Conservation (phyloP, 2,329 filamentous ascomycete species). For the Diplodia mutila region DNA sequence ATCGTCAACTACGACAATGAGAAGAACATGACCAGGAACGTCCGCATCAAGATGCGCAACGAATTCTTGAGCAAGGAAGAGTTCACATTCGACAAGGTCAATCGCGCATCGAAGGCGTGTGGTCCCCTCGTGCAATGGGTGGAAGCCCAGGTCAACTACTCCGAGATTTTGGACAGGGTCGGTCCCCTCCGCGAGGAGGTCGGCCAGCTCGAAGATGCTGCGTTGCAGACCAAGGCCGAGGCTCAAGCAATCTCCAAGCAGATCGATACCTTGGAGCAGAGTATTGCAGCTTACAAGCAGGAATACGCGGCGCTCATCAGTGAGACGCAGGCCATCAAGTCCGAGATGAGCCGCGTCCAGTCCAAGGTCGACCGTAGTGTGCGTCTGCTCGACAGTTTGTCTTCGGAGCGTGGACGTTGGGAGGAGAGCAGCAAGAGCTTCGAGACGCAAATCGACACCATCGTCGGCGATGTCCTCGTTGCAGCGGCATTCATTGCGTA, state of each 20-base stretch:
- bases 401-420: conserved; percentile 91
- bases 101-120: conserved; percentile 94
- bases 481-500: conserved; percentile 98
- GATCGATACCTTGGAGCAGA: conserved; percentile 80
- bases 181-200: conserved; percentile 93
- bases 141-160: conserved; percentile 93
- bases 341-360: conserved; percentile 93
- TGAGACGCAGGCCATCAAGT: conserved; percentile 95
- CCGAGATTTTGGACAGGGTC: conserved; percentile 93
- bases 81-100: conserved; percentile 95
- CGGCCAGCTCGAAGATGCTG: conserved; percentile 80
- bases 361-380: conserved; percentile 98
- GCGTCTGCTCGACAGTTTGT: conserved; percentile 88
- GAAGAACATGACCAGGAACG: conserved; percentile 82
- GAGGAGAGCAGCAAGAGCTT: conserved; percentile 98
- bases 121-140: conserved; percentile 98
- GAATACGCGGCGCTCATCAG: conserved; percentile 96
- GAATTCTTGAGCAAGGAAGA: conserved; percentile 92
- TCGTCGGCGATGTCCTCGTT: conserved; percentile 92
- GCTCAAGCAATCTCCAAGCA: conserved; percentile 89
- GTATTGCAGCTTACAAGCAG: conserved; percentile 92
- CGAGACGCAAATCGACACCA: conserved; percentile 94
- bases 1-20: conserved; percentile 98
- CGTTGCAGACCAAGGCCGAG: conserved; percentile 89
- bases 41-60: conserved; percentile 86